Percentiles rank a stretch among this genome's conserved stretches.
These are phyloP conservation scores for Zymoseptoria pseudotritici DNA, from an alignment of 2,329 filamentous ascomycete species.

Conservation along the genomic window DNA sequence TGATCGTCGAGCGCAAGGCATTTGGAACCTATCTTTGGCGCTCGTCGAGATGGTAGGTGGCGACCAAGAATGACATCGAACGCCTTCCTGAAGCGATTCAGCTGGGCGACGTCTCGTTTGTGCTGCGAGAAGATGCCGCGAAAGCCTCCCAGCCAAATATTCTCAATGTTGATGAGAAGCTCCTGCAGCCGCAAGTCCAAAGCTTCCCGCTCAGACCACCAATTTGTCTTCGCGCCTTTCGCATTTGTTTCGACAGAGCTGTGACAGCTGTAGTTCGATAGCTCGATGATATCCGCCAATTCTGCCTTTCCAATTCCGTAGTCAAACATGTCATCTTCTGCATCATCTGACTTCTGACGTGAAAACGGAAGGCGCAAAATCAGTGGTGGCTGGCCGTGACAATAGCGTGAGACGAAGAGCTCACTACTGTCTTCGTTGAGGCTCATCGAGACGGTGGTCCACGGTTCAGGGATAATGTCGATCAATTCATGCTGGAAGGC, in stretches of 20 bases:
- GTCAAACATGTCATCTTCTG: slow-evolving; percentile 72
- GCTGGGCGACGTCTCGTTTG: slow-evolving; percentile 51
- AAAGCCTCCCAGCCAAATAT: slow-evolving; percentile 92
- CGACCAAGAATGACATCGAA: slow-evolving; percentile 76
- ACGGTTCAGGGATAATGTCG: slow-evolving; percentile 72
- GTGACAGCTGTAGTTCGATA: slow-evolving; percentile 79
- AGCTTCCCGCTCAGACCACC: slow-evolving; percentile 81
- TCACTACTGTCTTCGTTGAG: slow-evolving; percentile 77
- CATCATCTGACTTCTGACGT: slow-evolving; percentile 71
- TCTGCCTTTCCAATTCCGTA: slow-evolving; percentile 75
- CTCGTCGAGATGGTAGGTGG: slow-evolving; percentile 72
- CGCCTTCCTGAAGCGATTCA: slow-evolving; percentile 67
- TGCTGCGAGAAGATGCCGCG: slow-evolving; percentile 84
- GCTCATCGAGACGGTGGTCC: slow-evolving; percentile 80
- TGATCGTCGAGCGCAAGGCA: slow-evolving; percentile 51
- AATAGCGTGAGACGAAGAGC: slow-evolving; percentile 80
- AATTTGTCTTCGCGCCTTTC: slow-evolving; percentile 69
- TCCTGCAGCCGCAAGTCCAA: slow-evolving; percentile 71
- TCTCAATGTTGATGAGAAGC: slow-evolving; percentile 77
- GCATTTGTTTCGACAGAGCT: slow-evolving; percentile 61
- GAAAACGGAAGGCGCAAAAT: slow-evolving; percentile 79
- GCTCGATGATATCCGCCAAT: slow-evolving; percentile 71
- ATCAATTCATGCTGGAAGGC: slow-evolving; percentile 73
- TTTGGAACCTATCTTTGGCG: slow-evolving; percentile 46
- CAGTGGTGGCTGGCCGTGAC: slow-evolving; percentile 69